Evolutionary conservation across 495 filamentous ascomycete species (phyloP), one percentile per base, ranked within the genome.

Genomic region (Neurospora tetraspora): DNA sequence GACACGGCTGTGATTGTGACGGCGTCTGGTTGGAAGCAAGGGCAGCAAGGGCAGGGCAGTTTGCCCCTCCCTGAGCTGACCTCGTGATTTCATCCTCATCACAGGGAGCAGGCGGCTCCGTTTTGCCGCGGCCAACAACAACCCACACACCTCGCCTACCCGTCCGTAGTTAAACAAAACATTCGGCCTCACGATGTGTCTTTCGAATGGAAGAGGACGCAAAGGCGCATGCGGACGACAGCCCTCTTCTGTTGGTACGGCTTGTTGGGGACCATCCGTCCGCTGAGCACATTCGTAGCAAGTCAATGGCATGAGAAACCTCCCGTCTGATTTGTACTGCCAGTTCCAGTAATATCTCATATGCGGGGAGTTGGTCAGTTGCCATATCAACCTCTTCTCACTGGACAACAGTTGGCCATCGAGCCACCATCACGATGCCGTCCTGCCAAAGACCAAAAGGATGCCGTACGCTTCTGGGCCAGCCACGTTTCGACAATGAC

Each of bases 1-100:
- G 77, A 76, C 79, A 81, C 74, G 72, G 73, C 70, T 65, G 59
- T 71, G 71, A 73, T 79, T 72, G 72, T 39, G 69, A 37, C 16
- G 39, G 61, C 71, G 20, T 65, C 43, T 71, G 73, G 47, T 39
- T 65, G 71, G 71, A 59, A 71, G 70, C 47, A 71, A 47, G 61
- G 59, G 72, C 38, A 39, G 70, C 70, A 61, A 65, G 43, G 40
- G 23, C 39, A 39, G 16, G 18, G 12, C 39, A 23, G 65, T 23
- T 69, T 71, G 71, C 68, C 72, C 68, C 53, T 69, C 42, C 42
- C 45, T 23, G 37, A 76, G 73, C 77, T 76, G 76, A 74, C 80
- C 79, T 76, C 77, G 78, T 81, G 80, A 82, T 81, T 74, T 45
- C 39, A 69, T 39, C 70, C 65, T 77, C 73, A 45, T 45, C 70